Evolutionary conservation across 2,329 filamentous ascomycete species (phyloP), one percentile per base, ranked within the genome.

Genomic region (Claviceps arundinis): DNA sequence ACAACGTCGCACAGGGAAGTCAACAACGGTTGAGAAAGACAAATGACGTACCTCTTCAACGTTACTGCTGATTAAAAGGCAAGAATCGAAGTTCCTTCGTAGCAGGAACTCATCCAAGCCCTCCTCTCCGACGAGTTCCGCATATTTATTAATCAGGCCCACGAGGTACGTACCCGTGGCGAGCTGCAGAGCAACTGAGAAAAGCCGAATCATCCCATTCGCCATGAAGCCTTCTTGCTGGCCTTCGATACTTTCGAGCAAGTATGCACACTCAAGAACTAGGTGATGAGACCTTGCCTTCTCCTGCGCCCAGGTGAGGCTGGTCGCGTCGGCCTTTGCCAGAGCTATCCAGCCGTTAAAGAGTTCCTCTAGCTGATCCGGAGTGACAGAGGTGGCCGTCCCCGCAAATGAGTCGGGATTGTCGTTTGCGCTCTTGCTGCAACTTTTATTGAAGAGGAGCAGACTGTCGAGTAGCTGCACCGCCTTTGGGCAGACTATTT

Each of bases 391-490:
- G 24, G 40, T 42, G 14, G 5, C 17, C 37, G 9, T 37, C 7
- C 37, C 41, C 11, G 34, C 8, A 19, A 40, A 46, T 3, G 13
- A 8, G 4, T 30, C 34, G 4, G 40, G 37, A 16, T 24, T 22
- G 19, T 45, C 37, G 26, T 30, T 30, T 30, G 26, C 26, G 26
- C 26, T 4, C 8, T 30, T 1, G 42, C 42, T 26, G 30, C 6
- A 3, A 5, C 14, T 26, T 34, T 45, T 19, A n/a, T 11, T 8
- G 19, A 58, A 60, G 4, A 34, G 43, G 16, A 63, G 30, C 22
- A 60, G 17, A 42, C 52, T 56, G 11, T 51, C 44, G 17, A 64
- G 3, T 2, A 58, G 48, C 16, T 47, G 43, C 8, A 59, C 13
- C 24, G 61, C 55, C 5, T 55, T 50, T 14, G 45, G 42, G 8